phyloP scores from a whole-genome alignment of 257 asterid genomes.

The Cynanchum wilfordii region DNA sequence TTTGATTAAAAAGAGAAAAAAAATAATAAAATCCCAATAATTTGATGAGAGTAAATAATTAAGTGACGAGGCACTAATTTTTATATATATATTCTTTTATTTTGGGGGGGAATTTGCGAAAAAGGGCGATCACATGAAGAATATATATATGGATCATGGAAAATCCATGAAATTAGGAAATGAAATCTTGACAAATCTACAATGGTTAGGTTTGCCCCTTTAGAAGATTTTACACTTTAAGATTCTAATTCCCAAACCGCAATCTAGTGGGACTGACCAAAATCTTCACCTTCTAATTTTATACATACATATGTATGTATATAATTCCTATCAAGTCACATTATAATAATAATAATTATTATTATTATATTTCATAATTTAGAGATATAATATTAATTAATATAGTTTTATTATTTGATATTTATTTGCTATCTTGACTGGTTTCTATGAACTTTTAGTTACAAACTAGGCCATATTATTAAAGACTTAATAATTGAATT shows the following conservation, averaged over 20 bases:
- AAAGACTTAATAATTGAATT: no score
- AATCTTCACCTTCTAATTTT: slow-evolving; percentile 9
- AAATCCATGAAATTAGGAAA: slow-evolving; percentile 16
- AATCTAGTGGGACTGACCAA: slow-evolving; percentile 24
- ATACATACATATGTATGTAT: no score
- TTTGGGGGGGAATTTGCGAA: neutral
- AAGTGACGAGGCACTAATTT: neutral
- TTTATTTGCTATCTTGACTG: no score
- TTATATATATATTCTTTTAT: neutral
- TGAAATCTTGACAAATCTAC: slow-evolving; percentile 48
- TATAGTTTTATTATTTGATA: no score
- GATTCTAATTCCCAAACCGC: slow-evolving; percentile 15
- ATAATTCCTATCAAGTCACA: no score
- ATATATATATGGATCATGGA: slow-evolving; percentile 5
- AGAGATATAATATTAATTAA: no score
- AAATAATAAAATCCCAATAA: neutral
- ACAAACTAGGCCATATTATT: no score
- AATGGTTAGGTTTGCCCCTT: slow-evolving; percentile 26
- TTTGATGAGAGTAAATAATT: neutral
- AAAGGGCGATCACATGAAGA: slow-evolving; percentile 31
- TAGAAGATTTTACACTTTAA: slow-evolving; percentile 25
- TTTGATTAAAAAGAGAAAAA: neutral
- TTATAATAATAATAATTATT: no score
- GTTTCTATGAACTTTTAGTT: no score
- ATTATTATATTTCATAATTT: no score